A percentile compares a stretch with the other conserved stretches of the same genome.
Evolutionary conservation across 1,284 basidiomycete genomes (phyloP).

Genomic region (Cryptococcus hybrid): DNA sequence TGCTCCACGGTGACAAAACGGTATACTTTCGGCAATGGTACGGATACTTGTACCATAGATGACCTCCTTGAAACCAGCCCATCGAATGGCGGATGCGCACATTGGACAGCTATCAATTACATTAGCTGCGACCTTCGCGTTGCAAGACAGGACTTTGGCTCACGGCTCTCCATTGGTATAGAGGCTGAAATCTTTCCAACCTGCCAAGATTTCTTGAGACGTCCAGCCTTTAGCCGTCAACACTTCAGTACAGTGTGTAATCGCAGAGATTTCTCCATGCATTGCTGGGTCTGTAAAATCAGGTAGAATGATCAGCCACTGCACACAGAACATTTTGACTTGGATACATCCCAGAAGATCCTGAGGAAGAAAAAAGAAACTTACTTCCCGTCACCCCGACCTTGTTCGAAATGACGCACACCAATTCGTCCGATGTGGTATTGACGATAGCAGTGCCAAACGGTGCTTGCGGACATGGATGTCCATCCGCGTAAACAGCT

Average conservation of each 20-base stretch:
- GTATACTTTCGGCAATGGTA: slow-evolving; percentile 28
- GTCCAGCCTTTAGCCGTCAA: slow-evolving; percentile 15
- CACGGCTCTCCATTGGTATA: slow-evolving; percentile 36
- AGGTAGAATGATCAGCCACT: too few relatives aligned
- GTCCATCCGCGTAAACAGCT: slow-evolving; percentile 27
- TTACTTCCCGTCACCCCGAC: slow-evolving; percentile 26
- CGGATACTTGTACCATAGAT: slow-evolving; percentile 27
- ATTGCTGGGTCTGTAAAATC: slow-evolving; percentile 22
- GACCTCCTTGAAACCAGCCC: slow-evolving; percentile 35
- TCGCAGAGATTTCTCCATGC: slow-evolving; percentile 32
- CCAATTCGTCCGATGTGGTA: slow-evolving; percentile 25
- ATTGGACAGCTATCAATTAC: slow-evolving; percentile 20
- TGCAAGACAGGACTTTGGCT: neutral
- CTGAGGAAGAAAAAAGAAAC: slow-evolving; percentile 1
- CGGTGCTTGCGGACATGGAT: slow-evolving; percentile 29
- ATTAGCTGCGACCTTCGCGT: neutral
- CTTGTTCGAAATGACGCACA: slow-evolving; percentile 25
- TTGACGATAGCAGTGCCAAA: slow-evolving; percentile 31
- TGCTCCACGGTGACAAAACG: neutral
- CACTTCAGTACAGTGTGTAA: slow-evolving; percentile 26
- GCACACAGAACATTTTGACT: too few relatives aligned
- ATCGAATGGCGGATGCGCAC: slow-evolving; percentile 29
- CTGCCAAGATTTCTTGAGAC: slow-evolving; percentile 20
- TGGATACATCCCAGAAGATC: too few relatives aligned
- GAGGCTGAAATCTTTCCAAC: slow-evolving; percentile 27